Base-by-base conservation (phyloP, 768 basidiomycete genomes). In the Lactarius vividus region DNA sequence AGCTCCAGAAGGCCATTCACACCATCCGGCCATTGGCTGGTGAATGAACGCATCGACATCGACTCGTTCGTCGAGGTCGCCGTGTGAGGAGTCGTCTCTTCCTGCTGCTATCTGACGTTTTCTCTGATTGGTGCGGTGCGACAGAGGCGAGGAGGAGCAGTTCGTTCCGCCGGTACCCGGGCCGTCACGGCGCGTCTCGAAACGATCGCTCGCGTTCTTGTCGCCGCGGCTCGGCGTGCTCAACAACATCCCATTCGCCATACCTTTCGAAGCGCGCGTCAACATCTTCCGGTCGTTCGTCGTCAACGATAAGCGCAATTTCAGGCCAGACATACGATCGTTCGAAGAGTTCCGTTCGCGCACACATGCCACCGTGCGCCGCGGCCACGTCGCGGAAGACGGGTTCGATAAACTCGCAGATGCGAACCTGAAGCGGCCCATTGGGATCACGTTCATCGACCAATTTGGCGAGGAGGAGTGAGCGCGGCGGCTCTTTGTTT, bases 231-330 rank as follows among this genome's bases (percentile, higher is more conserved):
- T 98, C 3, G 93, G 92, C 2, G 83, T 98, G 31, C 84, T 98
- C 61, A 92, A 98, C 79, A 96, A 98, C 76, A 91, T 98, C 63
- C 96, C 96, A 0, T 97, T 97, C 77, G 87, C 94, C 6, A 90
- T 98, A 63, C 96, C 96, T 0, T 98, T 98, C 77, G 88, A 90
- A 59, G 85, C 86, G 1, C 87, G 96, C n/a, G 92, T 98, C 13
- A 83, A 86, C 42, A 93, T 98, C 56, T 96, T 98, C 78, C 83
- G 93, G 28, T 80, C 85, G 61, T 97, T 97, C 74, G 84, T 98
- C 57, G 75, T 79, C 52, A 88, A 85, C 70, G 92, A 96, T 72
- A 79, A 74, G 61, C 70, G 69, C 62, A 66, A 23, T 10, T 11
- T 54, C 59, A 73, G 40, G 72, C 69, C 57, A 64, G 70, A 63